Evolutionary conservation across 139 green algal genomes (phyloP).

Genomic region (Tetradesmus lagerheimii): DNA sequence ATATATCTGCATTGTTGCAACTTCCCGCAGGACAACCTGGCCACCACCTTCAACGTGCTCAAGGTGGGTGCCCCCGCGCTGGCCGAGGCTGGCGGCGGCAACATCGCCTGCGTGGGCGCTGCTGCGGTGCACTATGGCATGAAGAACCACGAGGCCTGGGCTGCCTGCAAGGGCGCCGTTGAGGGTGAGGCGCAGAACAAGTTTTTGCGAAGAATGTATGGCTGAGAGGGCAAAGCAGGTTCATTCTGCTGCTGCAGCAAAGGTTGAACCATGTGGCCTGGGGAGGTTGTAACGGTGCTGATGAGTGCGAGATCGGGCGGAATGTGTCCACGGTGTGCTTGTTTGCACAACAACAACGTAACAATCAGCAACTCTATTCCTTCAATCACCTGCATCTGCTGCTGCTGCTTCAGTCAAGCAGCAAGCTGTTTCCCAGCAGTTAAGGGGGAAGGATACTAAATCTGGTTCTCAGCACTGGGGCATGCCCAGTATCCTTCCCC

Average conservation of each 20-base stretch:
- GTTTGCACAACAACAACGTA: too few species aligned
- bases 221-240: too few species aligned
- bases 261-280: slow-evolving; percentile 30
- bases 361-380: too few species aligned
- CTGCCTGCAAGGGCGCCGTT: slow-evolving; percentile 30
- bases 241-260: too few species aligned
- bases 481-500: too few species aligned
- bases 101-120: slow-evolving; percentile 8
- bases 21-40: background rate
- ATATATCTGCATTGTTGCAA: too few species aligned
- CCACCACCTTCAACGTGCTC: slow-evolving; percentile 5
- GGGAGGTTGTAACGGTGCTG: slow-evolving; percentile 7
- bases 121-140: slow-evolving; percentile 39
- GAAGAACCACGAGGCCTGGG: slow-evolving; percentile 43
- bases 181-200: slow-evolving; percentile 3
- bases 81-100: slow-evolving; percentile 1
- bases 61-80: background rate
- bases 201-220: too few species aligned
- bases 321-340: too few species aligned
- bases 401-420: background rate
- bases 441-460: too few species aligned
- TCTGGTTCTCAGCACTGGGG: too few species aligned
- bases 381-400: background rate
- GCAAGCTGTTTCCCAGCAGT: too few species aligned
- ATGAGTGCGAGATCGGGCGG: slow-evolving; percentile 1